Base-by-base conservation (phyloP, 441 rosid species). In the Geranium incanum region DNA sequence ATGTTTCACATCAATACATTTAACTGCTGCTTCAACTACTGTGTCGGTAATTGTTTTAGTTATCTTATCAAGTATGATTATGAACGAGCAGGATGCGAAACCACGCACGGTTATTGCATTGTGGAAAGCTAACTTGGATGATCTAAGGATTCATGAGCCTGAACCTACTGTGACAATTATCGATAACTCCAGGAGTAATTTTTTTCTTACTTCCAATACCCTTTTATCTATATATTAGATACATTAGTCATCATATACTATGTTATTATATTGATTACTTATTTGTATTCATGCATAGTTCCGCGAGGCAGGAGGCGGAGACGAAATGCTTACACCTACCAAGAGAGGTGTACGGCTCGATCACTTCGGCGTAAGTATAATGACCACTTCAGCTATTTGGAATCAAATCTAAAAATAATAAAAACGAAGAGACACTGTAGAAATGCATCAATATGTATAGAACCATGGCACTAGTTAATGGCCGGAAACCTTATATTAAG, bases 91-190 rank as follows among this genome's bases (percentile, higher is more conserved):
- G 97, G 97, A 90, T 82, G 87, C 97, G 67, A 86, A 78, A 71
- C 99, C 97, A 60, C 97, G 94, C 8, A 80, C 80, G 0, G 71
- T 86, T 68, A 82, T 94, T 74, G 82, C 94, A 33, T 78, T 94
- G 84, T 90, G 99, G 97, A 92, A 79, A 81, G 95, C 91, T 39
- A 89, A 89, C 80, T 75, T 94, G 81, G 95, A 90, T 80, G 94
- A 88, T 71, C 87, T 88, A 73, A 90, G 88, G 79, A 76, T 73
- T 55, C 85, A 86, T 73, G 89, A 74, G 73, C 73, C 87, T 73
- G 97, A 92, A 81, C 80, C 93, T 70, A 83, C 99, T 37, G 95
- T 90, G 75, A 81, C 80, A 81, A 88, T 94, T 75, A 81, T 80
- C 66, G 91, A 92, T 68, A 84, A 79, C 75, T 67, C 87, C 72